Percentiles rank a stretch among this genome's conserved stretches.
Evolutionary conservation across 2,329 filamentous ascomycete species (phyloP).

Genomic region (Claviceps sorghi): DNA sequence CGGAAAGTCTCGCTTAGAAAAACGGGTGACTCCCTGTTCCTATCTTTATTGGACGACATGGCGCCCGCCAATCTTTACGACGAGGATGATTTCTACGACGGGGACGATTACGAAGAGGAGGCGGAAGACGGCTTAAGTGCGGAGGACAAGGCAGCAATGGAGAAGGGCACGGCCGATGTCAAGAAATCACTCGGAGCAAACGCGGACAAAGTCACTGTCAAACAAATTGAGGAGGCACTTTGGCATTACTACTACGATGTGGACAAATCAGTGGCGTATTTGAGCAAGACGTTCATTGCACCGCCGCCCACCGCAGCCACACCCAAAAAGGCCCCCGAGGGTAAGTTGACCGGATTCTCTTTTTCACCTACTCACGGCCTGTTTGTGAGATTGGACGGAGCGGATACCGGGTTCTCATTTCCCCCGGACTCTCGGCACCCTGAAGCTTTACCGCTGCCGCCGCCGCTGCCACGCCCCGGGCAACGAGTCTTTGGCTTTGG

Average conservation of each 20-base stretch:
- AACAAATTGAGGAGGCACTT: constrained; percentile 72
- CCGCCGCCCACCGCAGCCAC: constrained; percentile 15
- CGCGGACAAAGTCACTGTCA: constrained; percentile 38
- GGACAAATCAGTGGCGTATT: constrained; percentile 67
- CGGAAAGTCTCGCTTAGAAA: neutral
- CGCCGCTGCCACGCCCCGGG: neutral
- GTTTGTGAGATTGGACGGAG: constrained; percentile 17
- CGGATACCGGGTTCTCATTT: constrained; percentile 14
- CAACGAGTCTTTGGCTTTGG: neutral
- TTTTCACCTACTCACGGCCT: constrained; percentile 16
- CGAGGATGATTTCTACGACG: constrained; percentile 33
- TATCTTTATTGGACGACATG: constrained; percentile 6
- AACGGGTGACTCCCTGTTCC: neutral
- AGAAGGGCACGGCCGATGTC: constrained; percentile 51
- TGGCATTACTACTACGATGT: constrained; percentile 97
- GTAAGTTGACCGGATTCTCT: constrained; percentile 23
- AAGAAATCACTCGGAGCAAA: constrained; percentile 47
- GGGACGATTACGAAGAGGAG: constrained; percentile 31
- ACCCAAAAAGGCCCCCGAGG: constrained; percentile 27
- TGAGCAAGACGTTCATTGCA: constrained; percentile 50
- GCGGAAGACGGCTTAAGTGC: constrained; percentile 31
- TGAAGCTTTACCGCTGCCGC: neutral
- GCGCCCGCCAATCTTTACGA: constrained; percentile 26
- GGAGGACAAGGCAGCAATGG: constrained; percentile 39
- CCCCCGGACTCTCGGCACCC: constrained; percentile 3